Evolutionary conservation across 2,329 filamentous ascomycete genomes (phyloP).

Genomic region (Penicillium sp.): DNA sequence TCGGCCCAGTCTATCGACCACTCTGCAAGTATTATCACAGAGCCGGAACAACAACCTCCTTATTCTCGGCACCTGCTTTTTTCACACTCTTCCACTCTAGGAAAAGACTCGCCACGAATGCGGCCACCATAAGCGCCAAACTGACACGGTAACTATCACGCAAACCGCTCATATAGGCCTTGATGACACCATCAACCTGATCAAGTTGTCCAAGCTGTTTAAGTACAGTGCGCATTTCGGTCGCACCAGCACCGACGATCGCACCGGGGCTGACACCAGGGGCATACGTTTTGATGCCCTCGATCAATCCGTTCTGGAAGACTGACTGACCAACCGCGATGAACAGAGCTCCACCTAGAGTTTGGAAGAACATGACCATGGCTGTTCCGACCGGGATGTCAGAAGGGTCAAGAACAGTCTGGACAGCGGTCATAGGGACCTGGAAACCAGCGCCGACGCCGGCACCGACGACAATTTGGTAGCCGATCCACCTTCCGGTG

Average conservation of each 20-base stretch:
- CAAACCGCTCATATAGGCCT: constrained; percentile 22
- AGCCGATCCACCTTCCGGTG: constrained; percentile 29
- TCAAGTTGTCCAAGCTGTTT: constrained; percentile 4
- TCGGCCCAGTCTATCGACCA: background rate
- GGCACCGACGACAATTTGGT: constrained; percentile 27
- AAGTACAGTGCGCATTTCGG: constrained; percentile 18
- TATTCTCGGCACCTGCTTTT: constrained; percentile 9
- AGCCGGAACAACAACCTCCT: constrained; percentile 9
- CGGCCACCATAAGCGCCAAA: constrained; percentile 17
- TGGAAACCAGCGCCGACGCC: constrained; percentile 30
- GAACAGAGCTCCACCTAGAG: constrained; percentile 31
- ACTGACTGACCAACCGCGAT: constrained; percentile 32
- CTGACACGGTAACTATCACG: constrained; percentile 21
- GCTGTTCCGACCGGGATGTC: constrained; percentile 30
- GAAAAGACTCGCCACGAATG: constrained; percentile 19
- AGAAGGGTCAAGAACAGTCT: constrained; percentile 23
- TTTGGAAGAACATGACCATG: constrained; percentile 28
- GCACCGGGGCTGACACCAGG: constrained; percentile 5
- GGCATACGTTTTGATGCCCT: constrained; percentile 8
- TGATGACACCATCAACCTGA: constrained; percentile 18
- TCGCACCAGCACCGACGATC: constrained; percentile 20
- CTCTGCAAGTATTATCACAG: background rate
- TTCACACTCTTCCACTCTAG: constrained; percentile 29
- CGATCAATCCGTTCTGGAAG: constrained; percentile 29
- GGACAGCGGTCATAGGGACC: constrained; percentile 27